Percentiles rank a stretch among this genome's conserved stretches.
Evolutionary conservation across 352 stramenopile species (phyloP).

Genomic region (Phytophthora capsici): DNA sequence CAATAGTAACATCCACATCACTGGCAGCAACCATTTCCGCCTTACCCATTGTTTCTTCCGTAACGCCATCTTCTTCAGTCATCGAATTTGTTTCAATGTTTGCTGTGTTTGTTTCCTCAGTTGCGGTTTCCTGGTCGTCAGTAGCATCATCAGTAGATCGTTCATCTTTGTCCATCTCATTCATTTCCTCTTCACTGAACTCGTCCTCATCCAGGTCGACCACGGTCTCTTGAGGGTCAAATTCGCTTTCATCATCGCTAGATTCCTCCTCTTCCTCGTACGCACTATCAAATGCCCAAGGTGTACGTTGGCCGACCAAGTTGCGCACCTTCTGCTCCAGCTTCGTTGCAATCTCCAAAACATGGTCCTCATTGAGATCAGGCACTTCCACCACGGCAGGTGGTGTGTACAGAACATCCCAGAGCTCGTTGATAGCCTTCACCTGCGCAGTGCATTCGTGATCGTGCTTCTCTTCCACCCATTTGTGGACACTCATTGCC

Average conservation of each 20-base stretch:
- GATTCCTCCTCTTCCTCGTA: slow-evolving; percentile 31
- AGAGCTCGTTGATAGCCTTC: slow-evolving; percentile 80
- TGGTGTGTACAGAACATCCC: slow-evolving; percentile 65
- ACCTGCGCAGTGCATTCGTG: slow-evolving; percentile 72
- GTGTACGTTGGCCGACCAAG: slow-evolving; percentile 58
- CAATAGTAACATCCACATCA: neutral
- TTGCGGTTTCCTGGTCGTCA: slow-evolving; percentile 10
- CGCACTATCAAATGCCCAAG: slow-evolving; percentile 62
- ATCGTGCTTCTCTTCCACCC: slow-evolving; percentile 78
- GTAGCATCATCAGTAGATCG: slow-evolving; percentile 9
- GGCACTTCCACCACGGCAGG: slow-evolving; percentile 75
- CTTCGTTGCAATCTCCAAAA: slow-evolving; percentile 53
- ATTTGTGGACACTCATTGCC: slow-evolving; percentile 90
- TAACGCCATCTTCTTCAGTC: neutral
- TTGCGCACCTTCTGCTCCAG: slow-evolving; percentile 52
- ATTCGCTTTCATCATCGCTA: slow-evolving; percentile 24
- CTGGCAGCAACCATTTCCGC: neutral
- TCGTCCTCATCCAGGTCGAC: slow-evolving; percentile 23
- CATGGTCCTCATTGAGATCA: slow-evolving; percentile 49
- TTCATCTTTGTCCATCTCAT: slow-evolving; percentile 24
- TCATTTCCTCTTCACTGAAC: slow-evolving; percentile 16
- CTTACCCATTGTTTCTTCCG: neutral
- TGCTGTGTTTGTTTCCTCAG: slow-evolving; percentile 2
- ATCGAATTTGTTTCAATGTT: slow-evolving; percentile 23
- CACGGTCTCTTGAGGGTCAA: slow-evolving; percentile 32